Conservation (phyloP, 305 asterid genomes). For the Lippia alba region DNA sequence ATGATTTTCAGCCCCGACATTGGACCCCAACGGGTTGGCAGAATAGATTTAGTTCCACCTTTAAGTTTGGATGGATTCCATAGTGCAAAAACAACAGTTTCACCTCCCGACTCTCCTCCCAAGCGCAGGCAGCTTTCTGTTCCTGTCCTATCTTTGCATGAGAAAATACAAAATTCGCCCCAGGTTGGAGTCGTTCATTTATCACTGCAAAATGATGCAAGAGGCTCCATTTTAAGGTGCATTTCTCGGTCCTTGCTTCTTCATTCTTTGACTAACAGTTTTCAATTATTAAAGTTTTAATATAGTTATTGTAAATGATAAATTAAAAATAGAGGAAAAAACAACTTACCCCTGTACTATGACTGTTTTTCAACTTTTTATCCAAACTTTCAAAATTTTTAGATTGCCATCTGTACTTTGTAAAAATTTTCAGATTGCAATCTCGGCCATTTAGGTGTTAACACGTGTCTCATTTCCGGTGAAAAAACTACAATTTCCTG, state of each 20-base stretch:
- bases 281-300: too few relatives aligned
- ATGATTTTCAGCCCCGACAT: slow-evolving; percentile 82
- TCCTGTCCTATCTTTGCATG: slow-evolving; percentile 71
- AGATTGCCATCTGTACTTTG: too few relatives aligned
- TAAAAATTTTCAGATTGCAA: too few relatives aligned
- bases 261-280: neutral
- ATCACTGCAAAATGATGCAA: slow-evolving; percentile 92
- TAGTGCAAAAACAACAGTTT: slow-evolving; percentile 62
- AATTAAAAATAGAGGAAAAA: too few relatives aligned
- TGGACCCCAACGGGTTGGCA: slow-evolving; percentile 74
- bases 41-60: slow-evolving; percentile 94
- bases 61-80: slow-evolving; percentile 88
- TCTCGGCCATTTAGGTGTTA: too few relatives aligned
- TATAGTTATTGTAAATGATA: too few relatives aligned
- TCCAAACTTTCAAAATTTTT: too few relatives aligned
- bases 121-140: slow-evolving; percentile 73
- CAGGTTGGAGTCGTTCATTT: slow-evolving; percentile 95
- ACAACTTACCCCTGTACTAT: too few relatives aligned
- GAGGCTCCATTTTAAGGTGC: slow-evolving; percentile 91
- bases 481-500: too few relatives aligned
- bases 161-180: slow-evolving; percentile 83
- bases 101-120: slow-evolving; percentile 91
- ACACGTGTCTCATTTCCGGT: too few relatives aligned
- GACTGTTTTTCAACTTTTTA: too few relatives aligned
- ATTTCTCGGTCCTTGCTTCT: slow-evolving; percentile 12